These are phyloP conservation scores for Claviceps arundinis DNA, from an alignment of 2,329 filamentous ascomycete species.

Conservation along the genomic window DNA sequence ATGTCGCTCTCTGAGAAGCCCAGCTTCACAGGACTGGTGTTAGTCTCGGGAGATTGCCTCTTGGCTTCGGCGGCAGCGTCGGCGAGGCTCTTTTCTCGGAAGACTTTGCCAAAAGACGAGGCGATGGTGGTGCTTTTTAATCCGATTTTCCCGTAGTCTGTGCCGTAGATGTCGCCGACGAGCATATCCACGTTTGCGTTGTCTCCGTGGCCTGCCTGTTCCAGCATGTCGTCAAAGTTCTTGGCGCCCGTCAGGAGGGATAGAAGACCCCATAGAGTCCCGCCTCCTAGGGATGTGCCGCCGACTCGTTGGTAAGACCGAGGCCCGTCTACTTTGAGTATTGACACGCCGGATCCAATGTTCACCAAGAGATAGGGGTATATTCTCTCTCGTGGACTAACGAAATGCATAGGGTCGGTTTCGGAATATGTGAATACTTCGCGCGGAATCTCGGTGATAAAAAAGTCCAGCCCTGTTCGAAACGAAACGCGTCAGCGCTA, in stretches of 20 bases:
- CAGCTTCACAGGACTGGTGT: slow-evolving; percentile 22
- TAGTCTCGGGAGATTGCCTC: slow-evolving; percentile 39
- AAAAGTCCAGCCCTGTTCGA: slow-evolving; percentile 75
- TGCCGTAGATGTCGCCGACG: slow-evolving; percentile 94
- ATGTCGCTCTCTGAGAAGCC: slow-evolving; percentile 72
- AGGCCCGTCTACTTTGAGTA: slow-evolving; percentile 91
- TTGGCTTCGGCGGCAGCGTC: slow-evolving; percentile 67
- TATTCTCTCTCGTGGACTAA: slow-evolving; percentile 61
- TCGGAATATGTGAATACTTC: slow-evolving; percentile 97
- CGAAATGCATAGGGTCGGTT: slow-evolving; percentile 79
- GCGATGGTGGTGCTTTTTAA: slow-evolving; percentile 93
- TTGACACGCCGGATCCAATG: slow-evolving; percentile 91
- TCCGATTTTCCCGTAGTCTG: slow-evolving; percentile 90
- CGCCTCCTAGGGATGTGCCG: slow-evolving; percentile 85
- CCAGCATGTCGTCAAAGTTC: slow-evolving; percentile 96
- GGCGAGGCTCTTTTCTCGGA: slow-evolving; percentile 77
- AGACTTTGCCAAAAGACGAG: slow-evolving; percentile 92
- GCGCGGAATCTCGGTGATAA: slow-evolving; percentile 92
- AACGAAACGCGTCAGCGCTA: neutral
- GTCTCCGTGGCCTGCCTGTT: slow-evolving; percentile 79
- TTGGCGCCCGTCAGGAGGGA: slow-evolving; percentile 84
- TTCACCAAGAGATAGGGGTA: slow-evolving; percentile 98
- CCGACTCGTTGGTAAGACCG: slow-evolving; percentile 81
- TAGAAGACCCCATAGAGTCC: slow-evolving; percentile 93
- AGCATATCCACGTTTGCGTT: slow-evolving; percentile 92